Evolutionary conservation across 345 rosid species (phyloP).

Genomic region (Geranium rotundifolium): DNA sequence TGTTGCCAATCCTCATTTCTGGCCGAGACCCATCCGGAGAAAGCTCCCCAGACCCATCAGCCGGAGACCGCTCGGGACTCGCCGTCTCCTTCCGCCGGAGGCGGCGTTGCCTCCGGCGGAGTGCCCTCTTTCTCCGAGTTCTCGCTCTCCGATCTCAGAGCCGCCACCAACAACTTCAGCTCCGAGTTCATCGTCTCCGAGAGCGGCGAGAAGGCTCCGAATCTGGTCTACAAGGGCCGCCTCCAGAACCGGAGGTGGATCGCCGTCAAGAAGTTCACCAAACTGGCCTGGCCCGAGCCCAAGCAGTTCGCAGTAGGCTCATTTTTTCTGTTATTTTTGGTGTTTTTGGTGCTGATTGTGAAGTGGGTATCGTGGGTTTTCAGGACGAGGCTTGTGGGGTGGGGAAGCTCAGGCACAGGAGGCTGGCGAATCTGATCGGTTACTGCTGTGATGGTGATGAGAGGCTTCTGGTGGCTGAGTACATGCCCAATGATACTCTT

Average conservation of each 20-base stretch:
- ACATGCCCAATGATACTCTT: slow-evolving; percentile 94
- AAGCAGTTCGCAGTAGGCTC: slow-evolving; percentile 25
- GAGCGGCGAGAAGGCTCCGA: slow-evolving; percentile 42
- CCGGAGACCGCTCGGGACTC: no score
- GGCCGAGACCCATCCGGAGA: no score
- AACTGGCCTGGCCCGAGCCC: slow-evolving; percentile 37
- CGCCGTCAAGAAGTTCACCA: slow-evolving; percentile 33
- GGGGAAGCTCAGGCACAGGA: slow-evolving; percentile 74
- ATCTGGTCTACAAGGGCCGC: slow-evolving; percentile 26
- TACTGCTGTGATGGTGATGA: slow-evolving; percentile 96
- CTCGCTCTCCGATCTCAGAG: slow-evolving; percentile 27
- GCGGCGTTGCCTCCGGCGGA: slow-evolving; percentile 9
- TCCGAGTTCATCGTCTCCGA: slow-evolving; percentile 31
- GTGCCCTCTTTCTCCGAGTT: slow-evolving; percentile 30
- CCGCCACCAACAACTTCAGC: slow-evolving; percentile 32
- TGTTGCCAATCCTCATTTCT: no score
- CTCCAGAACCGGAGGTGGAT: slow-evolving; percentile 20
- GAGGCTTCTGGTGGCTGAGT: slow-evolving; percentile 94
- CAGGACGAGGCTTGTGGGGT: slow-evolving; percentile 93
- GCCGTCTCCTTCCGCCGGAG: background rate
- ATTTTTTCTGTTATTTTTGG: background rate
- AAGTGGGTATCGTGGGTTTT: slow-evolving; percentile 6
- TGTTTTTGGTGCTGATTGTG: background rate
- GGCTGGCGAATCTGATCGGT: slow-evolving; percentile 88
- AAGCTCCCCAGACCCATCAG: no score